A percentile compares a stretch with the other conserved stretches of the same genome.
phyloP scores from a whole-genome alignment of 2,329 filamentous ascomycete genomes.

The Beauveria rudraprayagi region DNA sequence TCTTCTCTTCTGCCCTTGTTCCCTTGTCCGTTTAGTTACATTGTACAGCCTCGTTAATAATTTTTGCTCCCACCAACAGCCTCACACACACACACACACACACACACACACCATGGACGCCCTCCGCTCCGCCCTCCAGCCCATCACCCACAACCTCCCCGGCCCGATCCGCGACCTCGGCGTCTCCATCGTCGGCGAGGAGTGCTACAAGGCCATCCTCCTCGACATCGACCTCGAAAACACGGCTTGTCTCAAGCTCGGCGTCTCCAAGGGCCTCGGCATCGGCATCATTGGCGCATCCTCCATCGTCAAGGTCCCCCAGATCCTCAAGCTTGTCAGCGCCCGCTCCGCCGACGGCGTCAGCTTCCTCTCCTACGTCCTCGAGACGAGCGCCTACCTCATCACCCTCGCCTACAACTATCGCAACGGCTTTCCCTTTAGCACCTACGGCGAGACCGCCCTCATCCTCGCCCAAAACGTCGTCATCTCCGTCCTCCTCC shows the following conservation, averaged over 20 bases:
- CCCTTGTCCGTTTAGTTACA: not conserved
- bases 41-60: not conserved
- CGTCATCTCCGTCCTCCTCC: constrained; percentile 75
- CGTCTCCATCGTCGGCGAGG: constrained; percentile 68
- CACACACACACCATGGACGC: constrained; percentile 44
- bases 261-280: constrained; percentile 84
- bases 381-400: constrained; percentile 82
- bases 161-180: constrained; percentile 66
- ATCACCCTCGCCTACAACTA: constrained; percentile 89
- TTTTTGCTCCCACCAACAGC: not conserved
- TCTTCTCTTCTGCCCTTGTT: not conserved
- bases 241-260: constrained; percentile 76
- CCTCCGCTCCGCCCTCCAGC: constrained; percentile 53
- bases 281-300: constrained; percentile 89
- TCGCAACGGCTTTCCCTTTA: constrained; percentile 87
- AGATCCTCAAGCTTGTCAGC: constrained; percentile 84
- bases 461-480: constrained; percentile 91
- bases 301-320: constrained; percentile 89
- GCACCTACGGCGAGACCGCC: constrained; percentile 91
- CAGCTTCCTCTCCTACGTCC: constrained; percentile 81
- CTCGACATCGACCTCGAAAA: constrained; percentile 75
- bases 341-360: constrained; percentile 77
- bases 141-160: constrained; percentile 67
- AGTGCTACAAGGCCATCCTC: constrained; percentile 80
- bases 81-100: not conserved